phyloP scores from a whole-genome alignment of 345 rosid genomes.

The Pistacia vera region DNA sequence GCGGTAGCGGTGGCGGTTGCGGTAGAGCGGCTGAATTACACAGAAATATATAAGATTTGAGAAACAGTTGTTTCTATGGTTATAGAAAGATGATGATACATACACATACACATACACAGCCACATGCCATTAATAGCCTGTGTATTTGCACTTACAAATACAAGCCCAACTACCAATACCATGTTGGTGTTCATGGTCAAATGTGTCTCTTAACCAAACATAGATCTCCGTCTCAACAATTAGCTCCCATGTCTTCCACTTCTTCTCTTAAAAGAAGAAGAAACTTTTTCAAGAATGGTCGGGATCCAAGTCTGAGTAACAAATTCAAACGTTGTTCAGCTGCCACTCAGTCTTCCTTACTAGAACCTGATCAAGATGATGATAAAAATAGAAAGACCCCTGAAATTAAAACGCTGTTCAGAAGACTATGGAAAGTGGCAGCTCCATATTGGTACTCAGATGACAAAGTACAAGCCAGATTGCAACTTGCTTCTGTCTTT shows the following conservation, averaged over 20 bases:
- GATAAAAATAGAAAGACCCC: constrained; percentile 36
- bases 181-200: not conserved
- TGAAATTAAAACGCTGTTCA: constrained; percentile 41
- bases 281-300: not conserved
- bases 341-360: not conserved
- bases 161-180: not conserved
- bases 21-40: not conserved
- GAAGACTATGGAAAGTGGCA: constrained; percentile 89
- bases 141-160: not conserved
- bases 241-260: constrained; percentile 4
- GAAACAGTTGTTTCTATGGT: too few relatives aligned
- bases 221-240: not conserved
- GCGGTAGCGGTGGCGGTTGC: too few relatives aligned
- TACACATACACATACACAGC: not conserved
- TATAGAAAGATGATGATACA: not conserved
- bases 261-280: not conserved
- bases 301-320: not conserved
- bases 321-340: not conserved
- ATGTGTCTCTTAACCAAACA: not conserved
- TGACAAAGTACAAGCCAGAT: constrained; percentile 72
- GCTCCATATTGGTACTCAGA: constrained; percentile 91
- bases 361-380: not conserved
- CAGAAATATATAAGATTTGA: not conserved
- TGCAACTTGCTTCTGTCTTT: constrained; percentile 81
- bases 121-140: not conserved